Evolutionary conservation across 192 early-diverging fungal genomes (phyloP), one percentile per base, ranked within the genome.

Genomic region (Coemansia sp.): DNA sequence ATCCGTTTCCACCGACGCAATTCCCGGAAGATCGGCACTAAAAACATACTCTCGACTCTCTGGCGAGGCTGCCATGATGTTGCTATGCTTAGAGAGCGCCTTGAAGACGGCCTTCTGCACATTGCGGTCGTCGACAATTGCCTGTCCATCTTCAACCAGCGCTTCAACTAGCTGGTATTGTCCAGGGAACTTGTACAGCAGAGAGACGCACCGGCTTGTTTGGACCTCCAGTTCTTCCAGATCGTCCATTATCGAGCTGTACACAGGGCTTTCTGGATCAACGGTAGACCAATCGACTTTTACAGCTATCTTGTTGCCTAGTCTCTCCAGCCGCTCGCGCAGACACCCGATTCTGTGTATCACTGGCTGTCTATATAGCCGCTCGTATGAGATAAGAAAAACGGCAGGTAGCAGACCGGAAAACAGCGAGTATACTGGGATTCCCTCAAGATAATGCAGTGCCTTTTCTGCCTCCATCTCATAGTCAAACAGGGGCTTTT

Each of bases 401-500:
- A 93, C 67, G 9, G 87, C 88, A 15, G 92, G 92, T 25, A 95
- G 68, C 18, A 95, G 70, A 21, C 88, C 86, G 25, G 75, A 71
- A 68, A 88, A 88, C 34, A 87, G 46, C 28, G 87, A 82, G 42
- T 85, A 66, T 12, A 84, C 64, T 2, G 84, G 78, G 39, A 86
- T 77, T 21, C 73, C 75, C 61, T 90, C 89, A 28, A 93, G 70
- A 63, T 87, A 92, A 25, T 84, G 77, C 45, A 96, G 67, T 7
- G 85, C 91, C 67, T 93, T 91, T 45, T 90, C 92, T 2, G 87
- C 95, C 63, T 93, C 92, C 46, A 84, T 77, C 30, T 80, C 83
- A 63, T 84, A 70, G 65, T 94, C 90, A 77, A 97, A 97, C 58
- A 97, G 64, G 3, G 88, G 90, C 64, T 83, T 89, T 72, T 97